phyloP scores from a whole-genome alignment of 768 basidiomycete species.

The Suillus americanus region DNA sequence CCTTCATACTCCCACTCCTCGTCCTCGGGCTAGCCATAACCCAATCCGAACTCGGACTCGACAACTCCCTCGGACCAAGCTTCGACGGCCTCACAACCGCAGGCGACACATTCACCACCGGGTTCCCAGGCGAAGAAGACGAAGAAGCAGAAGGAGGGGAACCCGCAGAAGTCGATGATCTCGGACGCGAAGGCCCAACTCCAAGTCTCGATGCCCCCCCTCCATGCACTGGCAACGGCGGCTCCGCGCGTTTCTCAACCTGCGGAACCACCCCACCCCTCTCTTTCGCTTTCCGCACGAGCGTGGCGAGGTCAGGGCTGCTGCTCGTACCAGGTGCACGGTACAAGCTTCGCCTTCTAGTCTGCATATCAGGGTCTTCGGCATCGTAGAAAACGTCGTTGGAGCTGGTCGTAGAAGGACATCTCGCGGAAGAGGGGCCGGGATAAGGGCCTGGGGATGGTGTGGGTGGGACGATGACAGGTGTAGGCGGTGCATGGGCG shows the following conservation, averaged over 20 bases:
- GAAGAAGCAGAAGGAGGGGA: conserved; percentile 22
- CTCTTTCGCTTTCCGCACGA: conserved; percentile 82
- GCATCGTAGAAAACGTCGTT: conserved; percentile 64
- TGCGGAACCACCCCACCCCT: conserved; percentile 45
- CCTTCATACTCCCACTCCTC: conserved; percentile 39
- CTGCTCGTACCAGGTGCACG: conserved; percentile 86
- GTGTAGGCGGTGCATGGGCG: conserved; percentile 37
- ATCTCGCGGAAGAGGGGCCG: conserved; percentile 32
- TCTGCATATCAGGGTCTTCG: conserved; percentile 66
- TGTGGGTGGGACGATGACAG: conserved; percentile 65
- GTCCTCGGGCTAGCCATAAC: conserved; percentile 46
- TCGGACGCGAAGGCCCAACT: conserved; percentile 30
- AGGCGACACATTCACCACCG: conserved; percentile 37
- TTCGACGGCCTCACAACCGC: conserved; percentile 23
- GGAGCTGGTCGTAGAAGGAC: conserved; percentile 50
- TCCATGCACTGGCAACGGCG: conserved; percentile 38
- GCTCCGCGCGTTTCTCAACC: conserved; percentile 38
- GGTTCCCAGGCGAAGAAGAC: conserved; percentile 23
- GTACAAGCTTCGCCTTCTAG: conserved; percentile 83
- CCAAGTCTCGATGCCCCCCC: not conserved
- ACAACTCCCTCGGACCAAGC: conserved; percentile 25
- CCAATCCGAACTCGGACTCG: conserved; percentile 45
- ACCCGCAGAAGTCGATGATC: conserved; percentile 43
- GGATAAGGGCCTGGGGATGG: conserved; percentile 45
- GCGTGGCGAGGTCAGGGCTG: conserved; percentile 87